A percentile compares a stretch with the other conserved stretches of the same genome.
phyloP scores from a whole-genome alignment of 2,329 filamentous ascomycete species.

The Fusarium penzigii region DNA sequence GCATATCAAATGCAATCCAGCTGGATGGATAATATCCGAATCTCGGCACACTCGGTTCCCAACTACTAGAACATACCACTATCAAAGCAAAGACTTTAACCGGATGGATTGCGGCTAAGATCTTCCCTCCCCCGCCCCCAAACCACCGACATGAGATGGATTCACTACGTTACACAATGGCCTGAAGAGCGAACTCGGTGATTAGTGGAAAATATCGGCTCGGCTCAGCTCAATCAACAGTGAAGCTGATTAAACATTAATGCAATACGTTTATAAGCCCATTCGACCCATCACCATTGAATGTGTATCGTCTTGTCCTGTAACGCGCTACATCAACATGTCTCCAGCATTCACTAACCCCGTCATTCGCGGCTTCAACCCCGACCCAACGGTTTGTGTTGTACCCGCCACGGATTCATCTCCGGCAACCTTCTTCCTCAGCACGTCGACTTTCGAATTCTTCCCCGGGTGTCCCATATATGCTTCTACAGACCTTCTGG shows the following conservation, averaged over 20 bases:
- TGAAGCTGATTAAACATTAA: too few species aligned
- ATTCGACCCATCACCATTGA: too few species aligned
- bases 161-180: neutral
- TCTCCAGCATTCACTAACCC: slow-evolving; percentile 45
- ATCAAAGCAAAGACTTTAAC: too few species aligned
- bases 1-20: too few species aligned
- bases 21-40: too few species aligned
- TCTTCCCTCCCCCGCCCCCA: neutral
- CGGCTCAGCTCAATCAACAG: neutral
- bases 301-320: too few species aligned
- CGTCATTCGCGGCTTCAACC: slow-evolving; percentile 61
- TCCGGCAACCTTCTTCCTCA: slow-evolving; percentile 52
- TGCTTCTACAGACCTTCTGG: slow-evolving; percentile 52
- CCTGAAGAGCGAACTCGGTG: neutral
- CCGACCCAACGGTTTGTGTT: slow-evolving; percentile 55
- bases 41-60: too few species aligned
- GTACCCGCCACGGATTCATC: slow-evolving; percentile 32
- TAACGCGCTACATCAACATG: slow-evolving; percentile 2
- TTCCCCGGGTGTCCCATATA: slow-evolving; percentile 64
- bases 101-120: neutral
- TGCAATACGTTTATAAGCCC: too few species aligned
- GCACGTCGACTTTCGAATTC: slow-evolving; percentile 63
- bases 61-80: too few species aligned
- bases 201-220: neutral
- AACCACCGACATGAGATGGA: neutral